These are phyloP conservation scores for Botryotinia calthae DNA, from an alignment of 2,329 filamentous ascomycete genomes.

Conservation along the genomic window DNA sequence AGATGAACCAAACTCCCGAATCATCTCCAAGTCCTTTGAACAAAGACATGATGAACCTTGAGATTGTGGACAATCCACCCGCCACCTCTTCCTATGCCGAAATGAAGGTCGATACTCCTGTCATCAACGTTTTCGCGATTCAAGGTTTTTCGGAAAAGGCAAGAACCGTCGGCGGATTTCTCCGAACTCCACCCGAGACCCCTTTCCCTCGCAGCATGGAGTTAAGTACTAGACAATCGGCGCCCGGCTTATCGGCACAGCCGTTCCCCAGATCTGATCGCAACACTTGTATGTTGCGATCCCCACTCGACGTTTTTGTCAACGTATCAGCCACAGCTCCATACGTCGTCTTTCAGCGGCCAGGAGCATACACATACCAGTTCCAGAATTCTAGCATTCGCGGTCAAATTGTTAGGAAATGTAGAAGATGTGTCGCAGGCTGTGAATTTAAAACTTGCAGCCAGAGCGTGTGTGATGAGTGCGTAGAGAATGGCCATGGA, in stretches of 20 bases:
- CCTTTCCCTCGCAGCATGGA: background rate
- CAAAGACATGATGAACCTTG: background rate
- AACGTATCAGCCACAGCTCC: background rate
- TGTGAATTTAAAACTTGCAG: background rate
- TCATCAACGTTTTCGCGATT: background rate
- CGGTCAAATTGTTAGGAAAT: background rate
- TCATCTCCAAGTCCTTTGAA: background rate
- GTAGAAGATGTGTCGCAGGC: background rate
- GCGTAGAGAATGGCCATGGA: background rate
- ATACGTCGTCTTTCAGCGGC: background rate
- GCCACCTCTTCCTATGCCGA: background rate
- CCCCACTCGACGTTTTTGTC: background rate
- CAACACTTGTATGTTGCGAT: background rate
- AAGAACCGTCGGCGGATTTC: background rate
- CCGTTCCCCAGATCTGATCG: background rate
- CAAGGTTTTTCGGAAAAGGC: background rate
- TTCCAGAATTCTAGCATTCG: background rate
- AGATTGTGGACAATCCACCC: rapidly evolving
- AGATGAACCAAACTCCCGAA: background rate
- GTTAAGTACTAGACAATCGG: background rate
- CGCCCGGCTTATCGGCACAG: background rate
- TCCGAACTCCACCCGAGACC: background rate
- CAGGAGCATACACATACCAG: background rate
- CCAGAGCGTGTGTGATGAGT: background rate
- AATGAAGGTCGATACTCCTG: background rate